These are phyloP conservation scores for Ceratocystis variospora DNA, from an alignment of 2,329 filamentous ascomycete genomes.

Conservation along the genomic window DNA sequence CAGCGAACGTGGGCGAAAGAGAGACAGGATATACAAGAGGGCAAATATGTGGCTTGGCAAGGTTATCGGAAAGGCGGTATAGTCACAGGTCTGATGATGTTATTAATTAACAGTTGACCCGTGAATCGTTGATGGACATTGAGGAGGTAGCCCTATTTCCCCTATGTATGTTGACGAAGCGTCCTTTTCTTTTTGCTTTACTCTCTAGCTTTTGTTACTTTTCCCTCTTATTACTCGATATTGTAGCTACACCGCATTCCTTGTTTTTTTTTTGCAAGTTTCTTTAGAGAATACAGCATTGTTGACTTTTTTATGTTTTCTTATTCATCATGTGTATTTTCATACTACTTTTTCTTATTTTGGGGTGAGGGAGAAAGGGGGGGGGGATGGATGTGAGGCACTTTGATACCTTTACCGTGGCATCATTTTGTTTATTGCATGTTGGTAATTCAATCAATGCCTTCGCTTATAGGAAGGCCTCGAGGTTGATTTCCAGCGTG, in stretches of 20 bases:
- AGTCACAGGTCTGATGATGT: neutral
- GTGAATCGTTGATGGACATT: neutral
- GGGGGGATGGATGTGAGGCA: neutral
- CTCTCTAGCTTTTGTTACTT: neutral
- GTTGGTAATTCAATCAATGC: neutral
- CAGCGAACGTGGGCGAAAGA: neutral
- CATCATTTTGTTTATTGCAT: neutral
- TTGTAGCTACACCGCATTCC: neutral
- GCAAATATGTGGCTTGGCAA: neutral
- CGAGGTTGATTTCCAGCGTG: constrained; percentile 85
- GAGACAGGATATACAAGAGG: neutral
- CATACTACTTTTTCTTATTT: constrained; percentile 19
- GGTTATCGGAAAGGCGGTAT: neutral
- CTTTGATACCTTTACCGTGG: constrained; percentile 12
- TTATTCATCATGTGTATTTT: constrained; percentile 1
- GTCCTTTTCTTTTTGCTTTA: constrained; percentile 5
- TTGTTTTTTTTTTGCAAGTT: neutral
- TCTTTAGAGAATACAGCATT: neutral
- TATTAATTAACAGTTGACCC: neutral
- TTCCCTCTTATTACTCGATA: neutral
- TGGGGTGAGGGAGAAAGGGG: neutral
- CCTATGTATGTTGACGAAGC: neutral
- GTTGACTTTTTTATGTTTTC: neutral
- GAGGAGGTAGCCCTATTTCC: constrained; percentile 4
- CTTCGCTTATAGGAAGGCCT: constrained; percentile 62